phyloP scores from a whole-genome alignment of 495 filamentous ascomycete species.

The Xylaria curta region DNA sequence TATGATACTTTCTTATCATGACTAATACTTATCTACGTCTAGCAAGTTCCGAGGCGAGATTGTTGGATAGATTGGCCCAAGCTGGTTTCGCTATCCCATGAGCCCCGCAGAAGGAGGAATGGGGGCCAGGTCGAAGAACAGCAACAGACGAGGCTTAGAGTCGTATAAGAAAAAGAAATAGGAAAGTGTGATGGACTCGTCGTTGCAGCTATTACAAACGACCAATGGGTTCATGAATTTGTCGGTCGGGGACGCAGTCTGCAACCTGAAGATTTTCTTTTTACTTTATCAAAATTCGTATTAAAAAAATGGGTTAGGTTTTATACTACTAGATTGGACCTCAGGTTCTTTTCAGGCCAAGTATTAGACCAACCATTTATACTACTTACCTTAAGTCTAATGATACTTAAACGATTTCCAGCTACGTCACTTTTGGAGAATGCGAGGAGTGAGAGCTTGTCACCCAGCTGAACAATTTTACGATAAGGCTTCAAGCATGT shows the following conservation, averaged over 20 bases:
- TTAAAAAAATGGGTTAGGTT: background rate
- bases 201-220: background rate
- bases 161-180: background rate
- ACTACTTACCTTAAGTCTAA: background rate
- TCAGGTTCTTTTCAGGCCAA: background rate
- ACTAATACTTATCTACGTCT: background rate
- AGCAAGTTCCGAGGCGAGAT: conserved; percentile 14
- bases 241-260: background rate
- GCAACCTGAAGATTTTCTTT: background rate
- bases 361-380: background rate
- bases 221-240: background rate
- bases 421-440: background rate
- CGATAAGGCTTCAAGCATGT: background rate
- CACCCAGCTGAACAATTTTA: background rate
- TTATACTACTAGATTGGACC: background rate
- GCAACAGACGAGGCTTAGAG: conserved; percentile 6
- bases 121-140: background rate
- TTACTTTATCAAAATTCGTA: background rate
- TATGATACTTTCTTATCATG: background rate
- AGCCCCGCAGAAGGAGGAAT: background rate
- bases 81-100: conserved; percentile 18
- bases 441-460: background rate
- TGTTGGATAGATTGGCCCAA: conserved; percentile 6
- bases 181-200: background rate
- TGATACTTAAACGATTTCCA: background rate